These are phyloP conservation scores for Ambispora gerdemannii DNA, from an alignment of 192 early-diverging fungal genomes.

Conservation along the genomic window DNA sequence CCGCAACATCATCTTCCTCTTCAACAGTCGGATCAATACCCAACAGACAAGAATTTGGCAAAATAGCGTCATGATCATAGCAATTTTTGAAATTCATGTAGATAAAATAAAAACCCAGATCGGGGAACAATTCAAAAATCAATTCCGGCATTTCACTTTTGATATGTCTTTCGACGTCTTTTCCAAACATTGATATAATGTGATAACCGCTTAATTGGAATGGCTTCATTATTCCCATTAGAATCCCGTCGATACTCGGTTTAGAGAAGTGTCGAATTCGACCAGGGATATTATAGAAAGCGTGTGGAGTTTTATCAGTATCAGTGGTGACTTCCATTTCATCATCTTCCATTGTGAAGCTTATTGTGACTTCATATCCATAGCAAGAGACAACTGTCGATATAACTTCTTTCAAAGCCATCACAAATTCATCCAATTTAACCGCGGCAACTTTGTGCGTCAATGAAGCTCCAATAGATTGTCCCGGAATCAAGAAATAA, in stretches of 20 bases:
- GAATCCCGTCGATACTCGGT: background rate
- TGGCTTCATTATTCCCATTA: background rate
- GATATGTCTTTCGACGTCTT: background rate
- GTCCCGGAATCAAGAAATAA: background rate
- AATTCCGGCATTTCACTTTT: too few species aligned
- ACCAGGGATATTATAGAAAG: background rate
- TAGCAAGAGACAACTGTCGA: background rate
- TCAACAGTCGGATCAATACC: too few species aligned
- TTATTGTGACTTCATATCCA: background rate
- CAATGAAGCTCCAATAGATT: background rate
- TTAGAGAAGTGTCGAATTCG: background rate
- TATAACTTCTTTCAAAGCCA: background rate
- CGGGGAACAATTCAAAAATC: too few species aligned
- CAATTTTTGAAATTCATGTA: too few species aligned
- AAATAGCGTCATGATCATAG: too few species aligned
- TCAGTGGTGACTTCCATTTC: background rate
- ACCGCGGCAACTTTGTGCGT: background rate
- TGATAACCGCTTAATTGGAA: background rate
- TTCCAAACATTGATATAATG: background rate
- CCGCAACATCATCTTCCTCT: too few species aligned
- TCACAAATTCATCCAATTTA: background rate
- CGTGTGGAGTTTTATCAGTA: background rate
- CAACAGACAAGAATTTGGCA: too few species aligned
- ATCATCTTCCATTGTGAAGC: background rate
- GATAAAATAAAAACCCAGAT: too few species aligned